Base-by-base conservation (phyloP, 116 monocot species). In the Papilionanthe hybrid region DNA sequence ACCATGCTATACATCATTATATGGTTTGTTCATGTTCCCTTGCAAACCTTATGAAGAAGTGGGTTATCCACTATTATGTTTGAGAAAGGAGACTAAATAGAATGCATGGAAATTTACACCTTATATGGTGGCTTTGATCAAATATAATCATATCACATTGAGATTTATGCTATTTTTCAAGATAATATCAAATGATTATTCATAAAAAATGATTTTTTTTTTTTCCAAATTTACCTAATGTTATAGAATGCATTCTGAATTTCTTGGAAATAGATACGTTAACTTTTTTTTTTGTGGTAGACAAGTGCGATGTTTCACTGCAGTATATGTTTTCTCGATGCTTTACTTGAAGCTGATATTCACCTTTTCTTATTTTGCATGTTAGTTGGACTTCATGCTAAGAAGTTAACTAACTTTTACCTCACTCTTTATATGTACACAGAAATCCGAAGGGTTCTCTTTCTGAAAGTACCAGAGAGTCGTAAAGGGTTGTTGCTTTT, bases 401-500 rank as follows among this genome's bases (percentile, higher is more conserved):
- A 44, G 44, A n/a, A n/a, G n/a, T 43, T 73, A 44, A 44, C 20
- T 12, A n/a, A 18, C 0, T 8, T 69, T 78, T 57, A 60, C 68
- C 41, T 82, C 5, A 30, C 76, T 77, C 37, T 80, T 30, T 49
- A 77, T 84, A 72, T 60, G 53, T 74, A 72, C 66, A 55, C 65
- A 98, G 98, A 98, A 80, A 90, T 98, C 74, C 88, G 88, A 67
- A 77, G 79, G 48, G 84, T 93, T 83, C 87, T 98, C 66, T 98
- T 93, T 82, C 69, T 89, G 76, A 94, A 90, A 83, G 86, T 93
- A 77, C 98, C 93, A 9, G 98, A 98, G 77, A 81, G 93, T 66
- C 95, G 95, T 5, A 98, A 89, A 79, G 88, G 76, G 20, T 72
- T 98, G 80, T 81, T 98, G 83, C 77, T 86, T 30, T 86, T 86